Evolutionary conservation across 1,284 basidiomycete genomes (phyloP).

Genomic region (Rhizoctonia solani): DNA sequence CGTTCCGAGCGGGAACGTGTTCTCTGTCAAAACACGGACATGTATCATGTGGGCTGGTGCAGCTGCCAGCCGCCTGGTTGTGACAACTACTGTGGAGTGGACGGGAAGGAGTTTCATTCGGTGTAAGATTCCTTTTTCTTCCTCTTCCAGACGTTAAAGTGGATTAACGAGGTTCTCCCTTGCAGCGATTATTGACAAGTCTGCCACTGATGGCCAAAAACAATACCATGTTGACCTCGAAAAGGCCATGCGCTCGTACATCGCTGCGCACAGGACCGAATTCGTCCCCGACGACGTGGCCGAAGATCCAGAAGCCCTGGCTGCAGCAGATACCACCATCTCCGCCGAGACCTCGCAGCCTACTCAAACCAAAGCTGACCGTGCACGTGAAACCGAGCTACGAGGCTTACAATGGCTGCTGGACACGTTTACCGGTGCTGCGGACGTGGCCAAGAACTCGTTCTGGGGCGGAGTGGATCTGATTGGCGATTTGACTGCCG

Average conservation of each 20-base stretch:
- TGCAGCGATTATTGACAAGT: slow-evolving; percentile 89
- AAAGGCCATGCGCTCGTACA: slow-evolving; percentile 82
- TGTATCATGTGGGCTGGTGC: slow-evolving; percentile 93
- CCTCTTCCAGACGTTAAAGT: neutral
- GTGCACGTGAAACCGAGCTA: slow-evolving; percentile 66
- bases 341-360: slow-evolving; percentile 42
- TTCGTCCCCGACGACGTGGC: slow-evolving; percentile 80
- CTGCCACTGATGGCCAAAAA: slow-evolving; percentile 93
- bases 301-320: slow-evolving; percentile 40
- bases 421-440: slow-evolving; percentile 77
- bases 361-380: slow-evolving; percentile 51
- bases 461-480: slow-evolving; percentile 72
- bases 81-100: slow-evolving; percentile 95
- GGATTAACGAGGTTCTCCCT: neutral
- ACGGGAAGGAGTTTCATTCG: slow-evolving; percentile 95
- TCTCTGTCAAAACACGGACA: slow-evolving; percentile 90
- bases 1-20: slow-evolving; percentile 90
- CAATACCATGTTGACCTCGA: slow-evolving; percentile 86
- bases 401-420: slow-evolving; percentile 82
- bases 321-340: slow-evolving; percentile 32
- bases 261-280: slow-evolving; percentile 84
- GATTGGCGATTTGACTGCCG: slow-evolving; percentile 61
- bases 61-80: slow-evolving; percentile 75
- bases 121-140: slow-evolving; percentile 54
- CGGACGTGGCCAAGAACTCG: slow-evolving; percentile 68